Evolutionary conservation across 495 filamentous ascomycete species (phyloP).

Genomic region (Penicillium turbatum): DNA sequence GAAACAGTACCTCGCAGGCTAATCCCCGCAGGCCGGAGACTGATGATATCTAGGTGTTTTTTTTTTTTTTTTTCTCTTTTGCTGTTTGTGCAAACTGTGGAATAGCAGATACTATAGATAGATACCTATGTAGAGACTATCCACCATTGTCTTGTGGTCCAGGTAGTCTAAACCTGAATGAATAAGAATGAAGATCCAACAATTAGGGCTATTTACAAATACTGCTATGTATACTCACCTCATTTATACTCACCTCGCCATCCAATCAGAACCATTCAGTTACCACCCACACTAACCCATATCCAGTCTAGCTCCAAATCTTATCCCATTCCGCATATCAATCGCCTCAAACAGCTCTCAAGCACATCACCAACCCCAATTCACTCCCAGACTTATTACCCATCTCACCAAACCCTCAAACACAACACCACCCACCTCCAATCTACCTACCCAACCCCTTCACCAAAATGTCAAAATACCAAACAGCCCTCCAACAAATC

Average conservation of each 20-base stretch:
- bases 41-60: constrained; percentile 7
- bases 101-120: constrained; percentile 8
- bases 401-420: background rate
- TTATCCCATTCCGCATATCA: constrained; percentile 2
- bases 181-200: background rate
- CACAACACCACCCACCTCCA: background rate
- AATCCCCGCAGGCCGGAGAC: background rate
- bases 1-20: constrained; percentile 1
- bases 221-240: too few relatives aligned
- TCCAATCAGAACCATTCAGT: background rate
- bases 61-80: constrained; percentile 1
- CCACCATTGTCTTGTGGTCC: constrained; percentile 3
- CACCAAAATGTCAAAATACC: constrained; percentile 29
- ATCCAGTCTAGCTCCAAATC: background rate
- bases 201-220: background rate
- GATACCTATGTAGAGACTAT: constrained; percentile 1
- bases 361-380: background rate
- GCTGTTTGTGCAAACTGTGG: background rate
- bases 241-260: background rate
- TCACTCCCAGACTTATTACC: background rate
- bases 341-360: background rate
- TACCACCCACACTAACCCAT: background rate
- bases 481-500: constrained; percentile 56
- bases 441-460: background rate
- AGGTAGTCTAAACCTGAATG: background rate